phyloP scores from a whole-genome alignment of 1,284 basidiomycete genomes.

The Megacollybia platyphylla region DNA sequence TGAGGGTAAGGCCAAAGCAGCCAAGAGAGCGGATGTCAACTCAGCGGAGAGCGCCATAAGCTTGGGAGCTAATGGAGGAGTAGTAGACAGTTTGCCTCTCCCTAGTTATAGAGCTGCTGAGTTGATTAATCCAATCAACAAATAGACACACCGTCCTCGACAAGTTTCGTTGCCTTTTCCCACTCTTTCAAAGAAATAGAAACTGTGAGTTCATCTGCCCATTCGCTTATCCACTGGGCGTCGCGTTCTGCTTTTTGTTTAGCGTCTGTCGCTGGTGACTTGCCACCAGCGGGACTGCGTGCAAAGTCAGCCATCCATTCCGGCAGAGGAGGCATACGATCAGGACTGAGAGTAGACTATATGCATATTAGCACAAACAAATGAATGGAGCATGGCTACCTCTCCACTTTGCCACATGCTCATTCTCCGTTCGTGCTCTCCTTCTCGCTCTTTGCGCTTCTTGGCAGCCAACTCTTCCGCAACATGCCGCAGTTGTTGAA shows the following conservation, averaged over 20 bases:
- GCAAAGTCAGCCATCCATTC: constrained; percentile 63
- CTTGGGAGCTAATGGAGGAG: constrained; percentile 41
- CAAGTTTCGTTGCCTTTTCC: constrained; percentile 73
- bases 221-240: constrained; percentile 78
- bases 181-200: constrained; percentile 85
- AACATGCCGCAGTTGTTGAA: constrained; percentile 81
- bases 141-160: constrained; percentile 60
- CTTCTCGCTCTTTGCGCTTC: constrained; percentile 84
- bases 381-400: constrained; percentile 22
- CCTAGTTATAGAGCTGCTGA: constrained; percentile 22
- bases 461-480: constrained; percentile 85
- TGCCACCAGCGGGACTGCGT: constrained; percentile 33
- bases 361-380: not conserved
- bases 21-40: constrained; percentile 62
- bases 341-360: not conserved
- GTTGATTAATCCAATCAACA: not conserved
- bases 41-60: constrained; percentile 59
- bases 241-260: constrained; percentile 71
- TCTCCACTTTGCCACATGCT: constrained; percentile 59
- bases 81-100: constrained; percentile 48
- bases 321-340: constrained; percentile 27
- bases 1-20: constrained; percentile 61
- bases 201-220: constrained; percentile 85
- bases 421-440: constrained; percentile 79
- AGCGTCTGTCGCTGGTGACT: constrained; percentile 25